Base-by-base conservation (phyloP, 2,329 filamentous ascomycete species). In the Sporothrix humicola region DNA sequence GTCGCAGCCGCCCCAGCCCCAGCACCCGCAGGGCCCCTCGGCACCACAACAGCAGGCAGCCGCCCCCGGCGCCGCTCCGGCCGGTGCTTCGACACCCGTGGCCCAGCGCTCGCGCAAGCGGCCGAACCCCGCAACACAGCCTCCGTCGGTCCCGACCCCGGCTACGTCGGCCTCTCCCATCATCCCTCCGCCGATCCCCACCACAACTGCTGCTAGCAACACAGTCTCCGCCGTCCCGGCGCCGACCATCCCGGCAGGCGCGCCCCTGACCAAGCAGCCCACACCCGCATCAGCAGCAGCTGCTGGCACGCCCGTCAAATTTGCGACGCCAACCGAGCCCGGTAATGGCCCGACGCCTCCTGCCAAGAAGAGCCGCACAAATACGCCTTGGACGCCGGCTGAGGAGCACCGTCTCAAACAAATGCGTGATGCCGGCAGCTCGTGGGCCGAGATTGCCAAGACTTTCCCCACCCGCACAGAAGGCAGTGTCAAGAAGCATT, bases 361-460 rank as follows among this genome's bases (percentile, higher is more conserved):
- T 7, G 86, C 89, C 66, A 99, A 98, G 85, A 98, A 98, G 85
- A 96, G 94, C 79, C 88, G 96, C 75, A 98, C 96, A n/a, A 99
- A 99, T 81, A 99, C 96, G 2, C 96, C 96, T 0, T 99, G 96
- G 96, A 98, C 95, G 1, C 93, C 95, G 2, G 93, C 93, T 48
- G 96, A 99, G 82, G 96, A 99, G 83, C 90, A 95, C 80, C 87
- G 94, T 63, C 85, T 99, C 78, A 98, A 98, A 86, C 90, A 92
- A 77, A 97, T 99, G 94, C 89, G 96, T 79, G 96, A 98, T 82
- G 89, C 91, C 0, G 95, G 95, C 12, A 95, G 93, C 78, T 97
- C 93, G 79, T 99, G 96, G 96, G 97, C 94, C 68, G 96, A 98
- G 79, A 99, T 99, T 80, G 96, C 95, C 78, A 98, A 98, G 93